A percentile compares a stretch with the other conserved stretches of the same genome.
phyloP scores from a whole-genome alignment of 2,329 filamentous ascomycete species.

The Alternaria conjuncta region DNA sequence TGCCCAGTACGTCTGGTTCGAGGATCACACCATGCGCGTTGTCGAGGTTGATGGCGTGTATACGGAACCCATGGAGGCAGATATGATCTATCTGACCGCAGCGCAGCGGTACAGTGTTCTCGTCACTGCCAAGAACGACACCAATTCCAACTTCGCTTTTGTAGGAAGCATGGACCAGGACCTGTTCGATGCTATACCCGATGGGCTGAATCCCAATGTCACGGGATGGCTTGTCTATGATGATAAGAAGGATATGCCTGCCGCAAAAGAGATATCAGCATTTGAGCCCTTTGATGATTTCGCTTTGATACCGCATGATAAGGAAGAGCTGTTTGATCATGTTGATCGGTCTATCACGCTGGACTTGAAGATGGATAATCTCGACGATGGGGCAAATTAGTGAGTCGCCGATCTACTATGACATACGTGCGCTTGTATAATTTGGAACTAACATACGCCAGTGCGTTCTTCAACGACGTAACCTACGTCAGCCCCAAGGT shows the following conservation, averaged over 20 bases:
- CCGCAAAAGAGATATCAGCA: conserved; percentile 63
- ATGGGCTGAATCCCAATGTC: conserved; percentile 69
- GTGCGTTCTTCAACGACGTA: conserved; percentile 70
- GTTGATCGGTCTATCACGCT: conserved; percentile 70
- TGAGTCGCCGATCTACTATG: conserved; percentile 43
- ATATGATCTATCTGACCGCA: conserved; percentile 69
- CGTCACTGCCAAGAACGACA: conserved; percentile 65
- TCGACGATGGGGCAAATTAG: conserved; percentile 72
- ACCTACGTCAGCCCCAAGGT: conserved; percentile 78
- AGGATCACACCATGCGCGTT: conserved; percentile 69
- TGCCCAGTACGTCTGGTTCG: conserved; percentile 72
- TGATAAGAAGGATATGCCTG: conserved; percentile 52
- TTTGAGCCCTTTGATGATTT: conserved; percentile 78
- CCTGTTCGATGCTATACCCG: conserved; percentile 71
- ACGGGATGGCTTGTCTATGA: conserved; percentile 65
- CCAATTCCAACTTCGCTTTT: conserved; percentile 66
- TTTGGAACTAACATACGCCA: conserved; percentile 18
- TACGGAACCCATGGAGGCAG: conserved; percentile 64
- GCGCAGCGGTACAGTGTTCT: conserved; percentile 75
- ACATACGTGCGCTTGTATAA: no score
- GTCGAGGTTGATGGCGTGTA: conserved; percentile 75
- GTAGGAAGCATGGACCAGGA: conserved; percentile 58
- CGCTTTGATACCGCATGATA: conserved; percentile 71
- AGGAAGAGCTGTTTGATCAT: conserved; percentile 63
- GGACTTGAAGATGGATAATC: conserved; percentile 66